Evolutionary conservation across 2,329 filamentous ascomycete genomes (phyloP).

Genomic region (Teratosphaeria viscida): DNA sequence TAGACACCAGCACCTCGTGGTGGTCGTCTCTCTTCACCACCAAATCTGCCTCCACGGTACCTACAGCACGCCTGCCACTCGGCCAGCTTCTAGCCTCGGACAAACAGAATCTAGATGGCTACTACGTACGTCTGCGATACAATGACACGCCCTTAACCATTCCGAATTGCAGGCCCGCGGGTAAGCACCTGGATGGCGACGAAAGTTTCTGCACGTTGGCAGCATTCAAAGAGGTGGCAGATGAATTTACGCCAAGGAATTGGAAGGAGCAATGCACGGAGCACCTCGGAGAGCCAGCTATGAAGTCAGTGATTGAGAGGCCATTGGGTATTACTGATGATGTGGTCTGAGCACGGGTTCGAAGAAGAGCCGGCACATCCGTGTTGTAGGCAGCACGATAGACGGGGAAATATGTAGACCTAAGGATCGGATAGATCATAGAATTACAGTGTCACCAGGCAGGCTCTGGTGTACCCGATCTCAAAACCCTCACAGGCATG

Average conservation of each 20-base stretch:
- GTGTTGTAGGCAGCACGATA: background rate
- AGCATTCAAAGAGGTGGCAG: constrained; percentile 85
- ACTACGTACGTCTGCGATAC: constrained; percentile 84
- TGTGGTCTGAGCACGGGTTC: background rate
- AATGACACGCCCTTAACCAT: constrained; percentile 76
- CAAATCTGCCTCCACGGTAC: constrained; percentile 1
- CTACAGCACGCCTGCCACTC: constrained; percentile 42
- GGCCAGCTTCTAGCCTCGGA: constrained; percentile 47
- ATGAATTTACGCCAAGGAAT: constrained; percentile 73
- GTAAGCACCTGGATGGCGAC: constrained; percentile 79
- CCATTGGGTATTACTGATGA: background rate
- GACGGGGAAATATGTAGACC: background rate
- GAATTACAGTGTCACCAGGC: background rate
- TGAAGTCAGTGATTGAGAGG: constrained; percentile 1
- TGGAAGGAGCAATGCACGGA: constrained; percentile 58
- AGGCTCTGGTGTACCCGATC: background rate
- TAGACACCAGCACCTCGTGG: constrained; percentile 14
- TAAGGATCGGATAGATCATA: background rate
- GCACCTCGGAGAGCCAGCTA: constrained; percentile 45
- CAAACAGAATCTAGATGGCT: constrained; percentile 53
- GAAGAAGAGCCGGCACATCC: background rate
- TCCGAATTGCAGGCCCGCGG: constrained; percentile 64
- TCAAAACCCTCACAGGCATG: background rate
- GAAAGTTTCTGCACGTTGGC: constrained; percentile 83
- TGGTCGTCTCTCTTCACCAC: constrained; percentile 19